Percentiles rank a stretch among this genome's conserved stretches.
Conservation (phyloP, 768 basidiomycete species). For the Sporobolomyces pararoseus region DNA sequence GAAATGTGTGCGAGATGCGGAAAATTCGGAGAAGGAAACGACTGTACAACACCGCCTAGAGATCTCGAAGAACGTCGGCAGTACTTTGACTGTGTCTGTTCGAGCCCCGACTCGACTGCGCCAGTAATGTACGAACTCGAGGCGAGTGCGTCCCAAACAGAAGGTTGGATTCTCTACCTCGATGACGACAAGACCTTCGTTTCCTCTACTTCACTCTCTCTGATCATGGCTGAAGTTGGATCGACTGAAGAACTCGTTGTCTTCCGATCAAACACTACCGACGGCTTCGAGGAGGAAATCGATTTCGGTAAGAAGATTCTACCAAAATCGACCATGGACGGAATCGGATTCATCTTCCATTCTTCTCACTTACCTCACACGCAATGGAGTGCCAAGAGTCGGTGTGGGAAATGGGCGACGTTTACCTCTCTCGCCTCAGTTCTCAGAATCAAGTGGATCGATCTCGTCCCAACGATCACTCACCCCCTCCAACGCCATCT, state of each 20-base stretch:
- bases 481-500: conserved; percentile 36
- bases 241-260: conserved; percentile 26
- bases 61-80: neutral
- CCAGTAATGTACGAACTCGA: conserved; percentile 26
- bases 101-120: conserved; percentile 5
- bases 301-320: conserved; percentile 25
- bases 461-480: conserved; percentile 33
- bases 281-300: neutral
- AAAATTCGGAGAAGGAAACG: neutral
- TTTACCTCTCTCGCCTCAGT: conserved; percentile 14
- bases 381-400: conserved; percentile 6
- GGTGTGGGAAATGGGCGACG: conserved; percentile 27
- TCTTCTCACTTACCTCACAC: conserved; percentile 27
- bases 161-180: conserved; percentile 33
- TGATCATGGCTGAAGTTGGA: conserved; percentile 35
- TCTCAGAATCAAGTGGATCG: conserved; percentile 36
- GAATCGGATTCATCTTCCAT: conserved; percentile 37
- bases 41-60: conserved; percentile 2
- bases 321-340: conserved; percentile 25
- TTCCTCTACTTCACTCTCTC: conserved; percentile 21
- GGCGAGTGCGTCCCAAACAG: conserved; percentile 4
- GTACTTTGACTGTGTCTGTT: conserved; percentile 31
- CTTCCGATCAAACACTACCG: conserved; percentile 33
- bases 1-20: conserved; percentile 25
- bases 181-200: conserved; percentile 31